Conservation (phyloP, 176 grass and related monocot genomes). For the Oryza longistaminata region DNA sequence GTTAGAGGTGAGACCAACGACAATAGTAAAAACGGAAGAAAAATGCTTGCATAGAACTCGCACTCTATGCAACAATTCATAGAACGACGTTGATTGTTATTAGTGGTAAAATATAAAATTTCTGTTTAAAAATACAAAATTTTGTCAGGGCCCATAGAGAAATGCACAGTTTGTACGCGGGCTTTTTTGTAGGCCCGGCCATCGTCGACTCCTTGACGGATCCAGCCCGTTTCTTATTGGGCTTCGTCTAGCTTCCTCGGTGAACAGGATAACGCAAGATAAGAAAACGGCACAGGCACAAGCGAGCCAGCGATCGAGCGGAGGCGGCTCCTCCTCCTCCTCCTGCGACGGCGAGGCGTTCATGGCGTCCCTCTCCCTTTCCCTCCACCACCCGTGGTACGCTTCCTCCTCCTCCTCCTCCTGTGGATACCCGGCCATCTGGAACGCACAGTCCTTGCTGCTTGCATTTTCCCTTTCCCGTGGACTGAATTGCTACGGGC, state of each 20-base stretch:
- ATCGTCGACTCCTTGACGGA: not conserved
- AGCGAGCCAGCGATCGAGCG: not conserved
- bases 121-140: not conserved
- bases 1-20: too few relatives aligned
- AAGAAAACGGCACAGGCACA: not conserved
- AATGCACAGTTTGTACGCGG: not conserved
- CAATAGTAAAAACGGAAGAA: too few relatives aligned
- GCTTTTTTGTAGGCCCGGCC: not conserved
- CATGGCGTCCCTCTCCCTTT: slow-evolving; percentile 59
- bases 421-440: not conserved
- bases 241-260: not conserved
- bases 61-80: too few relatives aligned
- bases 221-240: not conserved
- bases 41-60: too few relatives aligned
- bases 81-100: too few relatives aligned
- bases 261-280: not conserved
- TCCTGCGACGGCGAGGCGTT: slow-evolving; percentile 31
- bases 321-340: not conserved
- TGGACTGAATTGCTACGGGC: not conserved
- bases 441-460: not conserved
- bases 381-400: slow-evolving; percentile 55
- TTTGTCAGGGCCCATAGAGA: not conserved
- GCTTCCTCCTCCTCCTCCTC: not conserved
- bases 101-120: too few relatives aligned
- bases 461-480: not conserved